Base-by-base conservation (phyloP, 495 filamentous ascomycete species). In the Xylaria palmicola region DNA sequence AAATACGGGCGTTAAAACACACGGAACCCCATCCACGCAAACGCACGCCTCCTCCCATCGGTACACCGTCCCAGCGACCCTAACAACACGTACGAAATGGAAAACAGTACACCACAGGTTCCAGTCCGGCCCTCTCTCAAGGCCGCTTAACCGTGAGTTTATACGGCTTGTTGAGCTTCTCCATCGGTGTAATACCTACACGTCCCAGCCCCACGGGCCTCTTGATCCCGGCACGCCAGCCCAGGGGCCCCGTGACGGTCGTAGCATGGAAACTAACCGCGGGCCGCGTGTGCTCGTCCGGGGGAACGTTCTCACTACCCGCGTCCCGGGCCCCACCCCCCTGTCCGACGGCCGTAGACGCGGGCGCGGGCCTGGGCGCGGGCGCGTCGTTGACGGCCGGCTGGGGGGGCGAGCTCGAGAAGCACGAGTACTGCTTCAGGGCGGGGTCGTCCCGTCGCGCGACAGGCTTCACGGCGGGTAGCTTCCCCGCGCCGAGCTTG, bases 351-450 rank as follows among this genome's bases (percentile, higher is more conserved):
- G 57, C 1, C 0, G 10, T 12, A n/a, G 40, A 4, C 1, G 55
- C 37, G 12, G 48, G 37, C 27, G 17, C 62, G 56, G 40, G 13
- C 43, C 0, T 12, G 22, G 40, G 1, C 1, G 55, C 37, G 12
- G 48, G 37, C 27, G 17, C 62, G 56, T 0, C 56, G 2, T 13
- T 62, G 37, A 26, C 34, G 17, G 57, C 32, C 6, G 72, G 70
- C 37, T 66, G 66, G 1, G 69, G 62, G 10, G 79, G 79, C 12
- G 79, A 81, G 63, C 79, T 81, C 0, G 79, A 81, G 48, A 81
- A 81, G 54, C 71, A 76, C 7, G 70, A 32, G 51, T 81, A 81
- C n/a, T 74, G 72, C 53, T 77, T 78, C 17, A 50, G 60, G 37
- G 62, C 62, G n/a, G 62, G 41, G 41, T 62, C 37, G 30, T 52